Base-by-base conservation (phyloP, 345 rosid species). In the Sonneratia caseolaris region DNA sequence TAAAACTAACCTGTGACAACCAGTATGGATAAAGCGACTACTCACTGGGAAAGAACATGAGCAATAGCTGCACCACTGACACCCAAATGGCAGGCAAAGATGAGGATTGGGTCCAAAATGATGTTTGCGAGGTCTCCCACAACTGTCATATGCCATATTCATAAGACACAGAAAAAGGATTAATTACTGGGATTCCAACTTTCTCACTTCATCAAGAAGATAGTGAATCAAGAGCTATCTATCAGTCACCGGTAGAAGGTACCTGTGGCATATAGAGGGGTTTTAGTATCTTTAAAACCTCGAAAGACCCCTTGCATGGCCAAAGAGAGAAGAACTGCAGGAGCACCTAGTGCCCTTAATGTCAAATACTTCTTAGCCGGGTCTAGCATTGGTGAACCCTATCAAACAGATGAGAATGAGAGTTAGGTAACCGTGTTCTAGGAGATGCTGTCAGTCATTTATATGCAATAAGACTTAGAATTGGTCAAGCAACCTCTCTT, bases 11-110 rank as follows among this genome's bases (percentile, higher is more conserved):
- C 37, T 15, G 8, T 15, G 35, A 6, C 36, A 16, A 12, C 57
- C 13, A 18, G 36, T 38, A 57, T 1, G 35, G 5, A 66, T 3
- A 40, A 62, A 59, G 47, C 0, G 40, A 3, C 3, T 21, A 71
- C 96, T 82, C 83, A 92, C 99, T 95, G 99, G 53, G 99, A 86
- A 71, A 95, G 82, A 73, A 91, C 96, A 69, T 95, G 99, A 0
- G 99, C 93, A 75, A 91, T 92, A 79, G 99, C 99, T 12, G 97
- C 99, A 65, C 99, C 99, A 37, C 86, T 92, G 65, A 92, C 91
- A 0, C 99, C 99, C 43, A 86, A 78, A 27, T 68, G 64, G 78
- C 81, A 87, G 48, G 57, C 79, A 76, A 91, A 91, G 70, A 95
- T 95, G 55, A 95, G 91, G 37, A 95, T 85, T 0, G 97, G 96